Evolutionary conservation across 2,329 filamentous ascomycete species (phyloP).

Genomic region (Calonectria pseudoreteaudii): DNA sequence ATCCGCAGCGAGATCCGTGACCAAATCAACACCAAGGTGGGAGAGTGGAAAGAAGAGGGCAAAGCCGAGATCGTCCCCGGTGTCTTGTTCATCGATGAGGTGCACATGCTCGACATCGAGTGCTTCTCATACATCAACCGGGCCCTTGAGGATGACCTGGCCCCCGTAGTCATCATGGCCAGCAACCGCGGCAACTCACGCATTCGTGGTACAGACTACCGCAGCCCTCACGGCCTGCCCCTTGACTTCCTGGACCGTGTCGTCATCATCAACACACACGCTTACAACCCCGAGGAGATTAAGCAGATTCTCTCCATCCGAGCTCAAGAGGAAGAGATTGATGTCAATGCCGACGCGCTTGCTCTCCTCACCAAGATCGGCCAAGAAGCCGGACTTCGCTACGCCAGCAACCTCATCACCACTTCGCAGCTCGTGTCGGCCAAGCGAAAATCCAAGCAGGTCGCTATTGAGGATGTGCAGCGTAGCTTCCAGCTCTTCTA

Average conservation of each 20-base stretch:
- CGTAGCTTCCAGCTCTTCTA: constrained; percentile 95
- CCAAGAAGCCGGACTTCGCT: constrained; percentile 89
- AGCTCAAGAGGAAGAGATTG: constrained; percentile 95
- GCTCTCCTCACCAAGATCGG: constrained; percentile 96
- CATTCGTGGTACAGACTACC: constrained; percentile 94
- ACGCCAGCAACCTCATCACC: constrained; percentile 98
- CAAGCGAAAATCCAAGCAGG: constrained; percentile 87
- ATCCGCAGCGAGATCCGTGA: constrained; percentile 97
- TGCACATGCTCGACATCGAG: constrained; percentile 99
- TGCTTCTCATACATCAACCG: constrained; percentile 99
- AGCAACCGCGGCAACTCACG: constrained; percentile 93
- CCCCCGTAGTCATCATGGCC: constrained; percentile 99
- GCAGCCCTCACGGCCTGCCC: constrained; percentile 91
- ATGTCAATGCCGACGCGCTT: constrained; percentile 88
- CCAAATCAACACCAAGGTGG: constrained; percentile 99
- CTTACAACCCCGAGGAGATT: constrained; percentile 87
- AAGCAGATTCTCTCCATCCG: constrained; percentile 92
- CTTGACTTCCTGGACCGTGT: constrained; percentile 96
- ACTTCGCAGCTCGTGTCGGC: constrained; percentile 89
- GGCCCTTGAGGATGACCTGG: constrained; percentile 92
- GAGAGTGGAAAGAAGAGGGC: constrained; percentile 99
- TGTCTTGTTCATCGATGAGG: constrained; percentile 97
- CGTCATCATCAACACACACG: constrained; percentile 93
- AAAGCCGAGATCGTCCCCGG: constrained; percentile 98
- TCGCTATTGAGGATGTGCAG: constrained; percentile 89